Base-by-base conservation (phyloP, 164 flowering plant species). In the Vitis cinerea region DNA sequence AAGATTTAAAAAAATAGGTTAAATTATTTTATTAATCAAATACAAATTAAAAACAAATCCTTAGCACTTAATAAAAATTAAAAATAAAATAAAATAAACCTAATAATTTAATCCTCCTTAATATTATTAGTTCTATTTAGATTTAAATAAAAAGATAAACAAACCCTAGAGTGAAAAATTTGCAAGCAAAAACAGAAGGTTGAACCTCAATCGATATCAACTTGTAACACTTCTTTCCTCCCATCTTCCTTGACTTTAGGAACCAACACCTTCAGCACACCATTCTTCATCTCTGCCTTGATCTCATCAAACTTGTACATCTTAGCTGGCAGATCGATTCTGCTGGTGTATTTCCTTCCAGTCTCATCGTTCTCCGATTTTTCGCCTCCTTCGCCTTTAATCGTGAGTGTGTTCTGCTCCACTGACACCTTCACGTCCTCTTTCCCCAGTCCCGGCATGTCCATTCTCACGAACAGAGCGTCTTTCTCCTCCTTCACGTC, bases 221-320 rank as follows among this genome's bases (percentile, higher is more conserved):
- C 84, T n/a, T 83, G 82, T 29, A 66, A 54, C 14, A 91, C 88
- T 37, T 88, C 82, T 30, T 72, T 79, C 85, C 84, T 81, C 67
- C 87, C 92, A 9, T 89, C 92, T 29, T 85, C 87, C 79, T 83
- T 88, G 19, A 83, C 84, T 75, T 86, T 92, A 0, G 96, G 91
- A 58, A 92, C 84, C 17, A 64, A 16, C 47, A 90, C 80, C 75
- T 79, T 90, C 61, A 90, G 74, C 2, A 90, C 91, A 0, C 97
- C 97, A 59, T 90, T 90, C 85, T 88, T 90, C 93, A 92, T 92
- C 88, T 92, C 92, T 0, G 93, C 95, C 78, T 80, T 90, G 27
- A 90, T 79, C 61, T 77, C 65, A 29, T 82, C 85, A 0, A 76
- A 12, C 77, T 81, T 83, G 80, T 85, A 89, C 12, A 83, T 65